A percentile compares a stretch with the other conserved stretches of the same genome.
Evolutionary conservation across 1,284 basidiomycete genomes (phyloP).

Genomic region (Prillingera fragicola): DNA sequence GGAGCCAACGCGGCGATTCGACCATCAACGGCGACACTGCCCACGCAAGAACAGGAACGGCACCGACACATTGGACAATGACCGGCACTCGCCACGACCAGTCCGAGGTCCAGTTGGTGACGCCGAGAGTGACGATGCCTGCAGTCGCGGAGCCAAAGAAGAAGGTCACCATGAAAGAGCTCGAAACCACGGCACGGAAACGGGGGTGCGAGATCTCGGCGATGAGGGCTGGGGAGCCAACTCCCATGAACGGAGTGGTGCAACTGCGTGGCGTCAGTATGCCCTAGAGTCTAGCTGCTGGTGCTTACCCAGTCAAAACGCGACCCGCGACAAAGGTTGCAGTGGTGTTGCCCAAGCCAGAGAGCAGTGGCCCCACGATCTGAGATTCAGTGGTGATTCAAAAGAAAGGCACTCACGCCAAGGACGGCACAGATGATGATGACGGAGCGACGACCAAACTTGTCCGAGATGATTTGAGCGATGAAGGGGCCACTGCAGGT

Average conservation of each 20-base stretch:
- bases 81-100: conserved; percentile 13
- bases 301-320: conserved; percentile 69
- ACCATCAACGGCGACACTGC: conserved; percentile 1
- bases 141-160: conserved; percentile 57
- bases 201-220: conserved; percentile 69
- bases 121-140: not conserved
- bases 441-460: conserved; percentile 30
- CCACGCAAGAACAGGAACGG: conserved; percentile 1
- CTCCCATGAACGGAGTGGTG: conserved; percentile 18
- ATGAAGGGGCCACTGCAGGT: conserved; percentile 5
- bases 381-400: too few relatives aligned
- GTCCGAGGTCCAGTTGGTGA: not conserved
- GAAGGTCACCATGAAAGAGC: conserved; percentile 73
- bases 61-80: conserved; percentile 4
- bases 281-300: too few relatives aligned
- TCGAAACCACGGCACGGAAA: conserved; percentile 64
- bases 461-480: conserved; percentile 31
- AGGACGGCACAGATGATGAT: conserved; percentile 35
- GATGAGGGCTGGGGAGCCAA: conserved; percentile 64
- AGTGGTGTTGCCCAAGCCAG: conserved; percentile 50
- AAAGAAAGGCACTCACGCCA: conserved; percentile 1
- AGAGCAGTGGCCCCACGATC: conserved; percentile 57
- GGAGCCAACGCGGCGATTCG: conserved; percentile 59
- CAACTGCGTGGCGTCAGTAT: too few relatives aligned
- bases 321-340: conserved; percentile 57